Evolutionary conservation across 352 stramenopile species (phyloP), one percentile per base, ranked within the genome.

Genomic region (Pythium rishiriense): DNA sequence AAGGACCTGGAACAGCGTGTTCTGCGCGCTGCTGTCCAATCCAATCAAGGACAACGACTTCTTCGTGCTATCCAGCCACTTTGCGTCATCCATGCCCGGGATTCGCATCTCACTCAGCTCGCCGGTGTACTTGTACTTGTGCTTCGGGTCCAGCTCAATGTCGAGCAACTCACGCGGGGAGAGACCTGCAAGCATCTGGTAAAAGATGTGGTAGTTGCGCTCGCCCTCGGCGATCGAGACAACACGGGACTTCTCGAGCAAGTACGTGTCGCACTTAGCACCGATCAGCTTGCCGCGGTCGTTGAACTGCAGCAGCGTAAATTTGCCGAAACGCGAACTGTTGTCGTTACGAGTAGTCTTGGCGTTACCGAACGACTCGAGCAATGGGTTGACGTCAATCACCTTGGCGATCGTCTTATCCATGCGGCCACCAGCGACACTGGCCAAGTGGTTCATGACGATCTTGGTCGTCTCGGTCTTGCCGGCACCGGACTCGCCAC

Each of bases 381-480:
- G 79, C 58, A 98, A 77, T 29, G 90, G 86, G 60, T 97, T 97
- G 22, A 96, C 90, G 48, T 97, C 84, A 28, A 98, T 95, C 14
- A 98, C 87, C 62, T 92, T 93, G 6, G 87, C 87, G 56, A 96
- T 96, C 9, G 87, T 96, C 70, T 91, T 93, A 71, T 96, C 86
- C 71, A 91, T 88, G 14, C 85, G 85, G 7, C 87, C 86, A 70
- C 86, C 86, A 42, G 86, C 86, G 41, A 94, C 85, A 24, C 72
- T 93, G 4, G 86, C 87, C 43, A 96, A 62, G 66, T 95, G 87
- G 62, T 96, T 93, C 87, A 94, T 96, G 46, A 96, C 83, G 62
- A 96, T 95, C 73, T 99, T 99, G 26, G 94, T 98, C 9, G 96
- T 98, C 80, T 99, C 97, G 9, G 96, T 99, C 76, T 99, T 99